Base-by-base conservation (phyloP, 257 asterid genomes). In the Fraxinus anomala region DNA sequence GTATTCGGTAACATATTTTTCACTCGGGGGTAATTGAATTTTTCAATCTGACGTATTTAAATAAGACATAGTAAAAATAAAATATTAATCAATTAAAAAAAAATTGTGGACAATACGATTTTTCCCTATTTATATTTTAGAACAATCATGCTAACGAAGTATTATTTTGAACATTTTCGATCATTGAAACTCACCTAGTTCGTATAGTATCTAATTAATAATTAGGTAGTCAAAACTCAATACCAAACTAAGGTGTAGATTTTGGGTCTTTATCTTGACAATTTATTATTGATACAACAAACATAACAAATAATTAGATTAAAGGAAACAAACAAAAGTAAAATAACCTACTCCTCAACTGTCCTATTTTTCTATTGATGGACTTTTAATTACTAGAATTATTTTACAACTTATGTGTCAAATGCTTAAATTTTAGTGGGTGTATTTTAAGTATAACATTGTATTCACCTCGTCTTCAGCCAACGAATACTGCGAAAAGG, bases 321-420 rank as follows among this genome's bases (percentile, higher is more conserved):
- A 70, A 14, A 72, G 74, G 74, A 84, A 79, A 33, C 77, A 74
- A 80, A 76, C 80, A 80, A 83, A 40, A 65, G 34, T 44, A 19
- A 24, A 79, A 49, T 80, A 75, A 88, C 87, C 92, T 81, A 86
- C 79, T 82, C 51, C 82, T 24, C 85, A 88, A 83, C 91, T 73
- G 70, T 68, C 63, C 79, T 36, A n/a, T 37, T 66, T 80, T 84
- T 37, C 49, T 73, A 79, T 49, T 39, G 40, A 49, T 26, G 12
- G 30, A n/a, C 11, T 56, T 56, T n/a, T n/a, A 56, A 56, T n/a
- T 54, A n/a, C 28, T 19, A 56, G 6, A 68, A 49, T 24, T 63
- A 23, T 63, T 63, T 24, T 23, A 23, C 31, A 23, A 59, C 14
- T 59, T 61, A 7, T 61, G 68, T 23, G 16, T 10, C 33, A 10